phyloP scores from a whole-genome alignment of 352 stramenopile species.

The Phytophthora europaea region DNA sequence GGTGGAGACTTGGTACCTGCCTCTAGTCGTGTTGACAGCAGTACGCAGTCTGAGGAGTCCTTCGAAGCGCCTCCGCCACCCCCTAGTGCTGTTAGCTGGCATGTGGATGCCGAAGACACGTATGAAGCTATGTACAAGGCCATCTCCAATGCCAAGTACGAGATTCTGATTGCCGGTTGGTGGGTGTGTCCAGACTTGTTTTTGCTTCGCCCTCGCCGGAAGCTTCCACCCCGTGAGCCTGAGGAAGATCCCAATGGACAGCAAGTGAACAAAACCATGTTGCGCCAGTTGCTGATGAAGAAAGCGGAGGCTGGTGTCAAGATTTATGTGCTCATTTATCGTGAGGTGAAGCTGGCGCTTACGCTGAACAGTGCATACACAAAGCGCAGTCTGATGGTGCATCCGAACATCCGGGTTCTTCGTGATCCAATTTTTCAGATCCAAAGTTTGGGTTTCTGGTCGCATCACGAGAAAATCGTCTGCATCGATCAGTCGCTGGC shows the following conservation, averaged over 20 bases:
- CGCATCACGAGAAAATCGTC: constrained; percentile 95
- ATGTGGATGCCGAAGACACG: constrained; percentile 89
- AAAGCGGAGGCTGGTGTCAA: constrained; percentile 87
- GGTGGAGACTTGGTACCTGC: constrained; percentile 30
- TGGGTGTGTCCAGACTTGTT: constrained; percentile 90
- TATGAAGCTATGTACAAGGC: constrained; percentile 90
- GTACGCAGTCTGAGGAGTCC: constrained; percentile 69
- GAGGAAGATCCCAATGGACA: constrained; percentile 41
- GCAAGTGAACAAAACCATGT: constrained; percentile 74
- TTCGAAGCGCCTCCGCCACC: constrained; percentile 51
- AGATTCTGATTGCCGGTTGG: constrained; percentile 93
- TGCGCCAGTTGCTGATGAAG: constrained; percentile 81
- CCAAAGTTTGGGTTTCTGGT: constrained; percentile 92
- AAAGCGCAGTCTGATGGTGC: constrained; percentile 80
- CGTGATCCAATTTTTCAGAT: constrained; percentile 93
- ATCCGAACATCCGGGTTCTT: constrained; percentile 91
- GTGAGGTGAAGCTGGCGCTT: constrained; percentile 90
- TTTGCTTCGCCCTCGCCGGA: constrained; percentile 74
- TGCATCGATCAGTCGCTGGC: constrained; percentile 89
- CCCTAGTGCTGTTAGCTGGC: constrained; percentile 81
- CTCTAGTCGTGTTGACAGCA: constrained; percentile 56
- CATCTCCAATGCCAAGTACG: constrained; percentile 87
- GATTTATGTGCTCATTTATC: constrained; percentile 94
- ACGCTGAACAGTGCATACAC: constrained; percentile 91
- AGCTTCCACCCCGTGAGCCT: constrained; percentile 46